Evolutionary conservation across 495 filamentous ascomycete species (phyloP).

Genomic region (Penicillium cinerascens): DNA sequence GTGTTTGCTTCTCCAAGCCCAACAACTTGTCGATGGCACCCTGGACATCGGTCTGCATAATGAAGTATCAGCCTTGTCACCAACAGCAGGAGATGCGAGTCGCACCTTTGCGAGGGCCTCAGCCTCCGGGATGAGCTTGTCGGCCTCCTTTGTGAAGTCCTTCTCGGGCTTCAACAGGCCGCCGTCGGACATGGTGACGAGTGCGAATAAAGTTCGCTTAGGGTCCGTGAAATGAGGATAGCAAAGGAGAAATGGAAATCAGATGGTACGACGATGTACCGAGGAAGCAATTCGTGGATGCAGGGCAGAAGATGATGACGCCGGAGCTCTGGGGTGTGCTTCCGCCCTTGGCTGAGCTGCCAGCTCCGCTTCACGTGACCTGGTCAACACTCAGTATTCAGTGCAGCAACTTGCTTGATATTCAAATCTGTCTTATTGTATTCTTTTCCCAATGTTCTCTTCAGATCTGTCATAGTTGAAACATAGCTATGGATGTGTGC

Average conservation of each 20-base stretch:
- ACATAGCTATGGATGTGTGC: neutral
- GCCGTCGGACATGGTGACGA: conserved; percentile 57
- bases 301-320: conserved; percentile 20
- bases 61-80: conserved; percentile 1
- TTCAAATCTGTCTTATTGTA: neutral
- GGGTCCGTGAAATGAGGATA: neutral
- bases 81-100: neutral
- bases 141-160: conserved; percentile 85
- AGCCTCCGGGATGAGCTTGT: conserved; percentile 85
- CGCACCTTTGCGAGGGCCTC: conserved; percentile 80
- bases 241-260: neutral
- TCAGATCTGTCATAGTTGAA: neutral
- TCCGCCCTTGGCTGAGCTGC: conserved; percentile 24
- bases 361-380: conserved; percentile 21
- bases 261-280: neutral
- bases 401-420: neutral
- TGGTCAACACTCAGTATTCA: conserved; percentile 6
- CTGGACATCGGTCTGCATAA: conserved; percentile 65
- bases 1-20: conserved; percentile 86
- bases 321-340: conserved; percentile 26
- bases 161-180: conserved; percentile 64
- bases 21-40: conserved; percentile 91
- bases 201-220: conserved; percentile 5
- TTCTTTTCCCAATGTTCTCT: neutral
- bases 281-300: conserved; percentile 8